Base-by-base conservation (phyloP, 441 rosid species). In the Adansonia rubrostipa region DNA sequence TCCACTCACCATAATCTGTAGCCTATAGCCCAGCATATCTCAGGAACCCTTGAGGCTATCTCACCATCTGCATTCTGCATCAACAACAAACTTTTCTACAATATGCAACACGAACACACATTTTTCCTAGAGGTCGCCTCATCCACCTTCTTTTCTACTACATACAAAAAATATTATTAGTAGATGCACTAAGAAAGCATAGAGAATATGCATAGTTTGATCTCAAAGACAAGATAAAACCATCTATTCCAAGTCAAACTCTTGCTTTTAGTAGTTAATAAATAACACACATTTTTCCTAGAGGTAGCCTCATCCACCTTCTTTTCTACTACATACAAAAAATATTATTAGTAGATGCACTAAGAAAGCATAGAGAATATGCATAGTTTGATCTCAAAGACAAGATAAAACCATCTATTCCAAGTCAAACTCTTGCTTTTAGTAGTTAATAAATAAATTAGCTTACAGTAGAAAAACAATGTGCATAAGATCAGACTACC, bases 91-190 rank as follows among this genome's bases (percentile, higher is more conserved):
- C 65, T 3, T 15, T 5, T n/a, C 47, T 75, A 91, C 87, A 89
- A 50, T 80, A 91, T 88, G 78, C 92, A 66, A 82, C 95, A 89
- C 0, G 88, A 79, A 78, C 92, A 91, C 6, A 84, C 64, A 56
- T 20, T 74, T 77, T 88, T 89, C 78, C 80, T 85, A 11, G 92
- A 92, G 3, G 77, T 77, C n/a, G n/a, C n/a, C 45, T 88, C 91
- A 8, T 91, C 93, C 40, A 89, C 88, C 82, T 86, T 86, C 82
- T 91, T 91, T 81, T 87, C 93, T 89, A 92, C 80, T 79, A 61
- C 66, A 66, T 13, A n/a, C n/a, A 74, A 81, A 64, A 75, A 67
- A 50, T 22, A 71, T 67, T 13, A 62, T 61, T 44, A 60, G 14
- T 28, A 62, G 6, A 24, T 28, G 6, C 13, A 61, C 15, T 14